Conservation (phyloP, 1,284 basidiomycete species). For the Anthracocystis setariae region DNA sequence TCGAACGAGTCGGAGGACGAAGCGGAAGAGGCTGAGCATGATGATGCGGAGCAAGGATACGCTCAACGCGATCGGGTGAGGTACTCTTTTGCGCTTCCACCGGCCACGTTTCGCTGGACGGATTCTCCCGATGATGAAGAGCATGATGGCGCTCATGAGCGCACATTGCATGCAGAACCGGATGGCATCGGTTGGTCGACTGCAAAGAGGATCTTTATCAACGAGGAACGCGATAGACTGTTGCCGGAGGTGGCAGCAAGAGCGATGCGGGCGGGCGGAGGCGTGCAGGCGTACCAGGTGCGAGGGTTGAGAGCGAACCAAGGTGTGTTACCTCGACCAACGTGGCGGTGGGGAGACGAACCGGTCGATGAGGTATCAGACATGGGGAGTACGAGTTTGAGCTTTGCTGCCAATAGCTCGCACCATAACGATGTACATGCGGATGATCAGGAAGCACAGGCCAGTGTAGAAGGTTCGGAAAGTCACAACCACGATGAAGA, state of each 20-base stretch:
- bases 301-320: constrained; percentile 21
- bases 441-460: no score
- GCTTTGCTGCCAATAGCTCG: no score
- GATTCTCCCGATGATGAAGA: constrained; percentile 11
- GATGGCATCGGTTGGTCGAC: constrained; percentile 44
- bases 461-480: no score
- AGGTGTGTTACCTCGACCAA: constrained; percentile 21
- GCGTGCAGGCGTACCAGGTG: constrained; percentile 23
- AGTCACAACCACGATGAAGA: background rate
- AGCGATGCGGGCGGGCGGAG: constrained; percentile 1
- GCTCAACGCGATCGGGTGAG: constrained; percentile 28
- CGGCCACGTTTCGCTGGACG: constrained; percentile 28
- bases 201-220: constrained; percentile 28
- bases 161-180: constrained; percentile 23
- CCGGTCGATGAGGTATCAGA: background rate
- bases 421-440: no score
- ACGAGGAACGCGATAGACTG: constrained; percentile 30
- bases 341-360: constrained; percentile 24
- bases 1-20: constrained; percentile 30
- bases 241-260: constrained; percentile 25
- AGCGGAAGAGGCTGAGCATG: constrained; percentile 30
- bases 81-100: constrained; percentile 32
- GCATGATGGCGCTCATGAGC: background rate
- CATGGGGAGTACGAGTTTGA: constrained; percentile 1
- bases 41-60: constrained; percentile 22